Conservation (phyloP, 148 eudicot species). For the Amaranthus palmeri region DNA sequence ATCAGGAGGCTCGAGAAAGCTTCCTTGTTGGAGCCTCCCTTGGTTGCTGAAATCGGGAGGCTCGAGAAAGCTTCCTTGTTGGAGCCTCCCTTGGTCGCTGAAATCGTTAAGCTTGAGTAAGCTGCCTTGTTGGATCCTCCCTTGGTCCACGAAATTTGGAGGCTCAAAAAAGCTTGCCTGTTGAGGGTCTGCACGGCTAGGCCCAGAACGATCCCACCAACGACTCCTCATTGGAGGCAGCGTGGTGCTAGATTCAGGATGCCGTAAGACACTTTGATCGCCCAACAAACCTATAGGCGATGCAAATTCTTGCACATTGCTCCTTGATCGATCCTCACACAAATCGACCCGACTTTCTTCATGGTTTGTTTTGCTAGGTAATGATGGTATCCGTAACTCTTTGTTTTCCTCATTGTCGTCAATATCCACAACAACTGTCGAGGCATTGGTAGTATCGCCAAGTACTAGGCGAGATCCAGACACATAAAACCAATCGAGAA, state of each 20-base stretch:
- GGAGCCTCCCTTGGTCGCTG: constrained; percentile 2
- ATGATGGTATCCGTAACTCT: constrained; percentile 38
- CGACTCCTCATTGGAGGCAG: constrained; percentile 21
- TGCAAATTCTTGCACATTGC: constrained; percentile 59
- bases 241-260: constrained; percentile 15
- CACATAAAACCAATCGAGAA: constrained; percentile 76
- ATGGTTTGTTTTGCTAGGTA: constrained; percentile 10
- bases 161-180: constrained; percentile 28
- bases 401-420: constrained; percentile 30
- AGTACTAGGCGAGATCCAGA: constrained; percentile 39
- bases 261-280: constrained; percentile 23
- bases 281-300: constrained; percentile 45
- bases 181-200: constrained; percentile 3
- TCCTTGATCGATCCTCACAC: constrained; percentile 35
- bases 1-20: constrained; percentile 46
- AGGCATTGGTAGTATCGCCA: constrained; percentile 15
- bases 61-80: constrained; percentile 44
- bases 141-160: constrained; percentile 13
- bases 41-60: constrained; percentile 39
- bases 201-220: constrained; percentile 35
- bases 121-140: constrained; percentile 18
- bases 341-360: constrained; percentile 30
- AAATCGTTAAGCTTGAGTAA: constrained; percentile 43
- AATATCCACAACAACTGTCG: constrained; percentile 27
- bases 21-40: constrained; percentile 8